Base-by-base conservation (phyloP, 1,284 basidiomycete genomes). In the Fomitiporia mediterranea region DNA sequence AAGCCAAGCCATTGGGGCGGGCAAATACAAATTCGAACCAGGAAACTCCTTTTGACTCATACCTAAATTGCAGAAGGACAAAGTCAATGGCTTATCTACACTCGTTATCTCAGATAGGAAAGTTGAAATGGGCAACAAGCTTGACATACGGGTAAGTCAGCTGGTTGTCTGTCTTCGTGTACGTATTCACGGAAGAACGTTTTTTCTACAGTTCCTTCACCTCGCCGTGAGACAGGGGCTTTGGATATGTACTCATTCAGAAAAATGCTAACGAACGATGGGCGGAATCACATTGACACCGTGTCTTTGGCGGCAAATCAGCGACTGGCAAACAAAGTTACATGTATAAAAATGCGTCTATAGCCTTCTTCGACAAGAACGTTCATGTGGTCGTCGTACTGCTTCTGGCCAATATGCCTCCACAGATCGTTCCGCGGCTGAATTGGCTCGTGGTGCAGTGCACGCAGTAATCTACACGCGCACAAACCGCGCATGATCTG, bases 401-500 rank as follows among this genome's bases (percentile, higher is more conserved):
- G 27, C 28, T 46, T 46, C 44, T 27, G 28, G 27, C 9, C 11
- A 28, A 46, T 25, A 46, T 46, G 44, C 44, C 44, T 46, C 44
- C 21, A 15, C 13, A 34, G 48, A 8, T 13, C 13, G 11, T 35
- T 25, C 51, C 8, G 19, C 13, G 28, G 38, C 27, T 35, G 17
- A 13, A 30, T 19, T 4, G 27, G 17, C n/a, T 4, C 32, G 35
- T 35, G 30, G 47, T 15, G 13, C 17, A 15, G 44, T 19, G 40
- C n/a, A 35, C 15, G 28, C 30, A 28, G 28, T n/a, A n/a, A n/a
- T 19, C 19, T n/a, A 2, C 28, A 30, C 21, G 39, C 51, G 51
- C 51, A 30, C 28, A 53, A 43, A 42, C 39, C 4, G 40, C 51
- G 51, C 51, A 53, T 17, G 51, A 53, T 42, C 51, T 38, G 47